Percentiles rank a stretch among this genome's conserved stretches.
phyloP scores from a whole-genome alignment of 2,329 filamentous ascomycete species.

The Claviceps africana region DNA sequence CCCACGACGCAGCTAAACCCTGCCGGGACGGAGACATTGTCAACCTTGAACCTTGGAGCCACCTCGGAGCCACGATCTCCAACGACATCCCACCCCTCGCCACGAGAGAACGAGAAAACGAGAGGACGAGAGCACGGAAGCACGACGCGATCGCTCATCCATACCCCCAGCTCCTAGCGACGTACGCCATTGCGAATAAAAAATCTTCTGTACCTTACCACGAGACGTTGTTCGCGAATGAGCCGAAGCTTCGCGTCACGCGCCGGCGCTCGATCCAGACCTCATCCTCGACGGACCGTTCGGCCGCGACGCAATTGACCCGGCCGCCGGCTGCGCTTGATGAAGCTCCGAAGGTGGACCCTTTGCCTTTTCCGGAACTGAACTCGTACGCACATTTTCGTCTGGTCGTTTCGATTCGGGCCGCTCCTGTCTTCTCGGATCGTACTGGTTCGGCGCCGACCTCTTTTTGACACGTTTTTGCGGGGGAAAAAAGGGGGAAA shows the following conservation, averaged over 20 bases:
- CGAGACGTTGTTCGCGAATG: neutral
- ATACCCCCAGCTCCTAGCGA: neutral
- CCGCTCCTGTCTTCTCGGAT: neutral
- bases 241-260: neutral
- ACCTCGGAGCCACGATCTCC: conserved; percentile 4
- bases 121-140: neutral
- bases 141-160: neutral
- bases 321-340: neutral
- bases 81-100: conserved; percentile 4
- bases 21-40: conserved; percentile 3
- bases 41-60: conserved; percentile 1
- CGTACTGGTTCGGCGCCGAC: neutral
- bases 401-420: neutral
- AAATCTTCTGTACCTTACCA: neutral
- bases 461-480: neutral
- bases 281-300: neutral
- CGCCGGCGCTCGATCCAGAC: neutral
- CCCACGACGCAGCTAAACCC: conserved; percentile 6
- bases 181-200: neutral
- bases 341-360: neutral
- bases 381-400: neutral
- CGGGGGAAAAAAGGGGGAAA: no score
- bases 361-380: neutral
- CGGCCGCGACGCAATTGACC: neutral
- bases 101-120: neutral